A percentile compares a stretch with the other conserved stretches of the same genome.
Conservation (phyloP, 257 asterid genomes). For the Misopates orontium region DNA sequence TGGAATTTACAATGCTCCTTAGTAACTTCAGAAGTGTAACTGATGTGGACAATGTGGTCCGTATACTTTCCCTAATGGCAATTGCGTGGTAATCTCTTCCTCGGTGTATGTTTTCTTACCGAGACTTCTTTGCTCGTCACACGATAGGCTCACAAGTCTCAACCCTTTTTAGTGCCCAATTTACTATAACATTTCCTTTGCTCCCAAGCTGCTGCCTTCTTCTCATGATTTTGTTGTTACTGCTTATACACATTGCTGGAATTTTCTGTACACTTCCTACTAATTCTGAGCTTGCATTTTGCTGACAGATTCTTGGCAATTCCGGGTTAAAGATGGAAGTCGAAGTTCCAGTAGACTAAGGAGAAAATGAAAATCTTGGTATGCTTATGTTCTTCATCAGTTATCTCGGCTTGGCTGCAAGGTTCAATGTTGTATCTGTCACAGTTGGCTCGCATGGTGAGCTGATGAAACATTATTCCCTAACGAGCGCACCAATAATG, state of each 20-base stretch:
- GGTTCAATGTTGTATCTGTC: not conserved
- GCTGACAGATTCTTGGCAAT: conserved; percentile 63
- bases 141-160: too few species aligned
- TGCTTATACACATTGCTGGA: not conserved
- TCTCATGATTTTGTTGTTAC: not conserved
- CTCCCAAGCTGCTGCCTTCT: not conserved
- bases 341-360: conserved; percentile 75
- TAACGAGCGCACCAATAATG: too few species aligned
- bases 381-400: not conserved
- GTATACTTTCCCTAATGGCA: not conserved
- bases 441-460: not conserved
- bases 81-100: not conserved
- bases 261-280: not conserved
- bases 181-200: not conserved
- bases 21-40: not conserved
- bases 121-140: too few species aligned
- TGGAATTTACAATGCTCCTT: too few species aligned
- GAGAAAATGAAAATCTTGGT: not conserved
- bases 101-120: not conserved
- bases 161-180: not conserved
- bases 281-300: conserved; percentile 5
- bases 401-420: not conserved
- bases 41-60: too few species aligned
- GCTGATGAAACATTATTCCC: not conserved
- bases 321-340: conserved; percentile 68